A percentile compares a stretch with the other conserved stretches of the same genome.
Evolutionary conservation across 148 eudicot species (phyloP).

Genomic region (Tetragonia tetragonoides): DNA sequence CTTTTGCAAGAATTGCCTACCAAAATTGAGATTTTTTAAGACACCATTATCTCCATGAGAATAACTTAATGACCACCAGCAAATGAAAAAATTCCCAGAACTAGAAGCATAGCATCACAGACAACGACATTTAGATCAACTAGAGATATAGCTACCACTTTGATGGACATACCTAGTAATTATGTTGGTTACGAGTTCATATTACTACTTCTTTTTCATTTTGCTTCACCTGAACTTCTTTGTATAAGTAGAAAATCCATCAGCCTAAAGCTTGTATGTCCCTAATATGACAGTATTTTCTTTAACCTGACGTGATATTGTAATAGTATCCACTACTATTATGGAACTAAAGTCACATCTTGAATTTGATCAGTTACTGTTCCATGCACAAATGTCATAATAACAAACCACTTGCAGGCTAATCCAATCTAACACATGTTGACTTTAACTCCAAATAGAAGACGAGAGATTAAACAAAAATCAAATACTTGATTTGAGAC

Average conservation of each 20-base stretch:
- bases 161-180: neutral
- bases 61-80: neutral
- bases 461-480: too few species aligned
- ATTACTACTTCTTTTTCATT: neutral
- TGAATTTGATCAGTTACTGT: too few species aligned
- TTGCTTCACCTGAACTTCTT: neutral
- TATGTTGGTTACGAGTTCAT: neutral
- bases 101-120: neutral
- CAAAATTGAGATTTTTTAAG: slow-evolving; percentile 1
- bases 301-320: neutral
- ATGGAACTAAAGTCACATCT: too few species aligned
- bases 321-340: neutral
- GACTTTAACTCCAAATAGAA: too few species aligned
- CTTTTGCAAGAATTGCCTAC: slow-evolving; percentile 74
- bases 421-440: too few species aligned
- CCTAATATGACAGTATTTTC: neutral
- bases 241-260: neutral
- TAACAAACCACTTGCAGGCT: too few species aligned
- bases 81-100: neutral
- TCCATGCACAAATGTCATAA: too few species aligned
- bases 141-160: neutral
- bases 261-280: neutral
- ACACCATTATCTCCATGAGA: neutral
- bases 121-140: neutral
- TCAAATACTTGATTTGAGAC: too few species aligned